phyloP scores from a whole-genome alignment of 805 yeast genomes.

The Nakazawaea populi region DNA sequence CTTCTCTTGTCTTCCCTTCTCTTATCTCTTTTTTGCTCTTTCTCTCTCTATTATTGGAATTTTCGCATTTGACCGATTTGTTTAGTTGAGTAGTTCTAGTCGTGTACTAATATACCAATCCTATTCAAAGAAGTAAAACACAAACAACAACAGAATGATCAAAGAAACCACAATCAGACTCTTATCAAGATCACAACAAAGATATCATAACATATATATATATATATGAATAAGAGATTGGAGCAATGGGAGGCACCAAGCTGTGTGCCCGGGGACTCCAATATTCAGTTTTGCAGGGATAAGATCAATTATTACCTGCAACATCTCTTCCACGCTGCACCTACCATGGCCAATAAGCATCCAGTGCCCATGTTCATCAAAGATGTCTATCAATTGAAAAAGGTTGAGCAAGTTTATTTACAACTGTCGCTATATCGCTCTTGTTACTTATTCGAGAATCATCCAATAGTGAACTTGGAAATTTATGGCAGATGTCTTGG shows the following conservation, averaged over 20 bases:
- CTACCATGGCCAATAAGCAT: neutral
- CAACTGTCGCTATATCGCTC: neutral
- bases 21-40: no score
- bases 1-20: no score
- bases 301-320: neutral
- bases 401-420: conserved; percentile 2
- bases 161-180: neutral
- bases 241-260: neutral
- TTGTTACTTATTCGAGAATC: conserved; percentile 1
- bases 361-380: conserved; percentile 1
- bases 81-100: no score
- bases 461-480: conserved; percentile 1
- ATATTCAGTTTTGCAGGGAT: neutral
- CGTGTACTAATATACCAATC: no score
- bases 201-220: neutral
- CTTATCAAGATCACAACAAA: no score
- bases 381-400: neutral
- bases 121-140: no score
- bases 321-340: conserved; percentile 4
- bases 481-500: conserved; percentile 8
- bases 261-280: conserved; percentile 1
- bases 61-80: no score
- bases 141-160: neutral
- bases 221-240: neutral
- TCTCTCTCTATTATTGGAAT: no score